These are phyloP conservation scores for Talaromyces sp. DNA, from an alignment of 2,329 filamentous ascomycete genomes.

Conservation along the genomic window DNA sequence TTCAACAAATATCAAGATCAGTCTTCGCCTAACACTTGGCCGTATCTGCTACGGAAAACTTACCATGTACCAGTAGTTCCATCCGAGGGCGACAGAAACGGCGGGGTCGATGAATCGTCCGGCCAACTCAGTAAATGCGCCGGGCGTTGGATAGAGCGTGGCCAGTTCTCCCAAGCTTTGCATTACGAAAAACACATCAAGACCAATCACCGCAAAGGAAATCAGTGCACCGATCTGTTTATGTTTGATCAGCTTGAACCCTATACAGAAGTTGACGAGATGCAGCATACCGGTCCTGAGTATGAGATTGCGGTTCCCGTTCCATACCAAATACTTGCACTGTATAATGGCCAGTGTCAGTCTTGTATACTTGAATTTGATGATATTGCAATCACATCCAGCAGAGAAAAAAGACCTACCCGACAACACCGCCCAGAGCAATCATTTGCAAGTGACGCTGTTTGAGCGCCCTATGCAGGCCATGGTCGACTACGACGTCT, in stretches of 20 bases:
- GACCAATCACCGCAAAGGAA: slow-evolving; percentile 11
- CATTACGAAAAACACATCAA: slow-evolving; percentile 14
- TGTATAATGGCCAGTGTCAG: background rate
- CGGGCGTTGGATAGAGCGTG: slow-evolving; percentile 11
- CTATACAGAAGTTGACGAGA: background rate
- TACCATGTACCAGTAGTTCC: slow-evolving; percentile 26
- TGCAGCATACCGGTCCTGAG: slow-evolving; percentile 10
- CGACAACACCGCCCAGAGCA: slow-evolving; percentile 11
- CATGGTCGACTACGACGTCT: slow-evolving; percentile 6
- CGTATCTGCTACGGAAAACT: background rate
- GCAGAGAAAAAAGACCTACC: background rate
- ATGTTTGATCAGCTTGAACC: background rate
- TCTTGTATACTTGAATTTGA: background rate
- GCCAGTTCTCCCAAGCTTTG: slow-evolving; percentile 12
- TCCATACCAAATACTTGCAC: slow-evolving; percentile 15
- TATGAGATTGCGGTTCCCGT: slow-evolving; percentile 12
- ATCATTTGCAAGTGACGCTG: slow-evolving; percentile 14
- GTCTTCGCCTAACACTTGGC: background rate
- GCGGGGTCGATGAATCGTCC: slow-evolving; percentile 14
- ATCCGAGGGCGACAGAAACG: slow-evolving; percentile 16
- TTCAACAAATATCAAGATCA: background rate
- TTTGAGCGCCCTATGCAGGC: slow-evolving; percentile 9
- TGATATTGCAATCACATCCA: background rate
- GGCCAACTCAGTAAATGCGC: slow-evolving; percentile 13
- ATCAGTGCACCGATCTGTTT: slow-evolving; percentile 7